Conservation (phyloP, 176 grass and related monocot genomes). For the Musa troglodytarum region DNA sequence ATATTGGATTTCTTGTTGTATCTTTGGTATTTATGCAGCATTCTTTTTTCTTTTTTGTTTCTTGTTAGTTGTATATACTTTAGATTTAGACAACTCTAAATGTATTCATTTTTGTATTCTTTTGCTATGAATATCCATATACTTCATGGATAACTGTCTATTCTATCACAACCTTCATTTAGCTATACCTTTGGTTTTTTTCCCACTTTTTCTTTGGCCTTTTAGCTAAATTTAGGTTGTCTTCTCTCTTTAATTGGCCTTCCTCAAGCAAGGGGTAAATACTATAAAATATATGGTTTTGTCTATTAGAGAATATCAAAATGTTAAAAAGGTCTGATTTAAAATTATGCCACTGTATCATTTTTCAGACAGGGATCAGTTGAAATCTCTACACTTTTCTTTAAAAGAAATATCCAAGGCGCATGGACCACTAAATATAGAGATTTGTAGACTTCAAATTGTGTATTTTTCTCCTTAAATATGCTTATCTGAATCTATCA, state of each 20-base stretch:
- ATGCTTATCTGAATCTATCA: not conserved
- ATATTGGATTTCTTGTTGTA: not conserved
- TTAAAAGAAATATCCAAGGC: not conserved
- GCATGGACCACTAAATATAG: not conserved
- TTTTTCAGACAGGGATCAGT: not conserved
- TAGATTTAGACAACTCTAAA: not conserved
- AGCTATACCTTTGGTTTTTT: not conserved
- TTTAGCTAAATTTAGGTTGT: not conserved
- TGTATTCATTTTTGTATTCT: too few relatives aligned
- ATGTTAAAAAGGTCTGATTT: not conserved
- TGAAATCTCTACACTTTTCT: not conserved
- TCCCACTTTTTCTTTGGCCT: not conserved
- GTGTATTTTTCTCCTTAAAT: too few relatives aligned
- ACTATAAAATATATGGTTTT: not conserved
- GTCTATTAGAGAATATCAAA: not conserved
- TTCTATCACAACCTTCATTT: not conserved
- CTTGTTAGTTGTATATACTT: not conserved
- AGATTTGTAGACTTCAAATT: too few relatives aligned
- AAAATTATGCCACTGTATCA: not conserved
- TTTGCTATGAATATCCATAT: not conserved
- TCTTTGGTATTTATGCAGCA: not conserved
- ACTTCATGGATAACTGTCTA: too few relatives aligned
- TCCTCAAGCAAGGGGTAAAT: not conserved
- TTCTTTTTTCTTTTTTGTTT: not conserved
- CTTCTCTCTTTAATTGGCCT: not conserved